Evolutionary conservation across 352 stramenopile species (phyloP).

Genomic region (Phytophthora chlamydospora): DNA sequence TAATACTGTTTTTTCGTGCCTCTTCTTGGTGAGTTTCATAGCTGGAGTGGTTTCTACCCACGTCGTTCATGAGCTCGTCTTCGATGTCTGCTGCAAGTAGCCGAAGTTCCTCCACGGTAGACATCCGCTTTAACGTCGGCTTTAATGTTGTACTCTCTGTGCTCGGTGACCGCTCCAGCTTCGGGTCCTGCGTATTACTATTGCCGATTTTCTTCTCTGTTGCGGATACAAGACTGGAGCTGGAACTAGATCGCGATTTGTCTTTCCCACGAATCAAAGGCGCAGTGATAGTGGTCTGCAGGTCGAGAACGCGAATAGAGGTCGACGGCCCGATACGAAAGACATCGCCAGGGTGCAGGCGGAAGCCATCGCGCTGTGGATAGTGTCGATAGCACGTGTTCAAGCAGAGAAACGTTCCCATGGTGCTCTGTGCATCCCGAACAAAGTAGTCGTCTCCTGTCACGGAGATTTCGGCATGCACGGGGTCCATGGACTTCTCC

Average conservation of each 20-base stretch:
- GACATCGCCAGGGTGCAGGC: constrained; percentile 53
- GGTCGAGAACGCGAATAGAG: constrained; percentile 41
- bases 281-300: constrained; percentile 20
- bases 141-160: not conserved
- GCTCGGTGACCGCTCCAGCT: constrained; percentile 15
- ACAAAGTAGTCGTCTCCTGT: constrained; percentile 73
- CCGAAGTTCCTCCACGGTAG: constrained; percentile 28
- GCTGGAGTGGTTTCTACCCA: constrained; percentile 5
- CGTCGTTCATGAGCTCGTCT: constrained; percentile 25
- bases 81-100: constrained; percentile 34
- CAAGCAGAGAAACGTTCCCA: constrained; percentile 74
- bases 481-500: constrained; percentile 62
- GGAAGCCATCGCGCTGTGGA: constrained; percentile 73
- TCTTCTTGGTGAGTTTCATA: not conserved
- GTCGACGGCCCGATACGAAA: constrained; percentile 52
- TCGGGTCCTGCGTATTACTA: not conserved
- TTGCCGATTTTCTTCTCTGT: constrained; percentile 5
- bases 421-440: constrained; percentile 50
- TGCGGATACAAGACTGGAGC: constrained; percentile 6
- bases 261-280: not conserved
- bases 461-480: constrained; percentile 66
- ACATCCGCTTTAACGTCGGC: constrained; percentile 17
- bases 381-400: constrained; percentile 70
- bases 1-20: not conserved
- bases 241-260: constrained; percentile 7